A percentile compares a stretch with the other conserved stretches of the same genome.
phyloP scores from a whole-genome alignment of 352 stramenopile species.

The Peronospora tabacina region DNA sequence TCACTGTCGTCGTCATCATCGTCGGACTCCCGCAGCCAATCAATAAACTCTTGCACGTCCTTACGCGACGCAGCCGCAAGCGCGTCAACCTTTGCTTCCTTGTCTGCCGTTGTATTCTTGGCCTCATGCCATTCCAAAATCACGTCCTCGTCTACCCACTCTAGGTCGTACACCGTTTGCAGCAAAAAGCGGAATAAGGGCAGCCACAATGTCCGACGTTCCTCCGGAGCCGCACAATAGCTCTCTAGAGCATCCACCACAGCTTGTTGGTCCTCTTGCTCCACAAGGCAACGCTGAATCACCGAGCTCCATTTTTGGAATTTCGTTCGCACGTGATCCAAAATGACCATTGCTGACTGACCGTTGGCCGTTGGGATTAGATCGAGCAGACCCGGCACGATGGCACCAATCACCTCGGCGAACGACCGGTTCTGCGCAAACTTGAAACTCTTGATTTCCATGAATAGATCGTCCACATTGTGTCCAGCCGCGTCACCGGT shows the following conservation, averaged over 20 bases:
- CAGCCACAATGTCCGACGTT: constrained; percentile 47
- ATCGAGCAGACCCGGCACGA: constrained; percentile 66
- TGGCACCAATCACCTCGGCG: constrained; percentile 65
- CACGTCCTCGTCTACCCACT: constrained; percentile 89
- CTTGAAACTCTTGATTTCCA: constrained; percentile 92
- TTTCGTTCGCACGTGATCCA: constrained; percentile 74
- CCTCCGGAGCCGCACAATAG: constrained; percentile 42
- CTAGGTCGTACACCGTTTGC: constrained; percentile 90
- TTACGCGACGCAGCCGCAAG: constrained; percentile 41
- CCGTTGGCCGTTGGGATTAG: constrained; percentile 42
- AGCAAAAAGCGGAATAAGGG: constrained; percentile 90
- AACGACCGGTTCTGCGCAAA: constrained; percentile 89
- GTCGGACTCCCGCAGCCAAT: constrained; percentile 85
- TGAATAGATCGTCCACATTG: constrained; percentile 86
- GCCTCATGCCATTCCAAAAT: constrained; percentile 86
- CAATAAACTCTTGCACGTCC: constrained; percentile 89
- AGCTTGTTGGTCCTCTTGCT: constrained; percentile 57
- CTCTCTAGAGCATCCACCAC: constrained; percentile 52
- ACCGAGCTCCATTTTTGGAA: constrained; percentile 88
- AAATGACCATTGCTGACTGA: constrained; percentile 52
- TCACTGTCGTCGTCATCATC: constrained; percentile 50
- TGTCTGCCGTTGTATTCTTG: constrained; percentile 7
- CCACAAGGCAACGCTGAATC: constrained; percentile 86
- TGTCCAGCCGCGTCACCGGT: constrained; percentile 65
- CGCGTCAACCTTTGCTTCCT: constrained; percentile 8